Conservation (phyloP, 768 basidiomycete species). For the Lactarius tabidus region DNA sequence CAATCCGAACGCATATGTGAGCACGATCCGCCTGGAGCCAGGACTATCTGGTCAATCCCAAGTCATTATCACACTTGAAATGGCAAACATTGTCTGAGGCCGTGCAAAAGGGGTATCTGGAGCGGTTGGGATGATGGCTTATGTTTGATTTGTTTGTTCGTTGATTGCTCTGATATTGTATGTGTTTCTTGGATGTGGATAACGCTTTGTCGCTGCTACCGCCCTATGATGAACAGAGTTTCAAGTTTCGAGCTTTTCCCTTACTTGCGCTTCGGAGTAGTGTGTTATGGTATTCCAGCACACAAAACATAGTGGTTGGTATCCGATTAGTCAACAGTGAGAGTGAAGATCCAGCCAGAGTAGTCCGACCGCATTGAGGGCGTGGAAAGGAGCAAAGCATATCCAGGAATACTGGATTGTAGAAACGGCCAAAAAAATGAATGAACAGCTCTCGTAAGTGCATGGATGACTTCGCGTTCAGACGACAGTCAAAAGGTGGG, state of each 20-base stretch:
- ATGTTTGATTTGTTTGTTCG: background rate
- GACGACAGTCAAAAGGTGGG: constrained; percentile 13
- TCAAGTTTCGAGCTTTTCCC: too few relatives aligned
- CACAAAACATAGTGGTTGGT: too few relatives aligned
- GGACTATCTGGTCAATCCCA: background rate
- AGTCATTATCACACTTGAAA: constrained; percentile 4
- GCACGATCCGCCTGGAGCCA: background rate
- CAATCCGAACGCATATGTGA: background rate
- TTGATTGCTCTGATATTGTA: background rate
- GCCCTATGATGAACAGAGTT: too few relatives aligned
- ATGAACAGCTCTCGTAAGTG: constrained; percentile 3
- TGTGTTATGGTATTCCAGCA: too few relatives aligned
- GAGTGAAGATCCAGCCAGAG: too few relatives aligned
- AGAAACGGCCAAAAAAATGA: background rate
- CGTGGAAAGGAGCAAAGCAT: too few relatives aligned
- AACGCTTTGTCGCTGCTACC: too few relatives aligned
- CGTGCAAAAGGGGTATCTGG: background rate
- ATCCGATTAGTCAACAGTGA: too few relatives aligned
- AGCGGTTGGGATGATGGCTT: background rate
- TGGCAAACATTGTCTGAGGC: background rate
- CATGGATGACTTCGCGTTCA: background rate
- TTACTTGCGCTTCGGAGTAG: too few relatives aligned
- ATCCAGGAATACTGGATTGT: background rate
- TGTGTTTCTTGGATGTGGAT: too few relatives aligned
- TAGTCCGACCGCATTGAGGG: background rate